These are phyloP conservation scores for Pyrenochaeta sp. DNA, from an alignment of 2,329 filamentous ascomycete genomes.

Conservation along the genomic window DNA sequence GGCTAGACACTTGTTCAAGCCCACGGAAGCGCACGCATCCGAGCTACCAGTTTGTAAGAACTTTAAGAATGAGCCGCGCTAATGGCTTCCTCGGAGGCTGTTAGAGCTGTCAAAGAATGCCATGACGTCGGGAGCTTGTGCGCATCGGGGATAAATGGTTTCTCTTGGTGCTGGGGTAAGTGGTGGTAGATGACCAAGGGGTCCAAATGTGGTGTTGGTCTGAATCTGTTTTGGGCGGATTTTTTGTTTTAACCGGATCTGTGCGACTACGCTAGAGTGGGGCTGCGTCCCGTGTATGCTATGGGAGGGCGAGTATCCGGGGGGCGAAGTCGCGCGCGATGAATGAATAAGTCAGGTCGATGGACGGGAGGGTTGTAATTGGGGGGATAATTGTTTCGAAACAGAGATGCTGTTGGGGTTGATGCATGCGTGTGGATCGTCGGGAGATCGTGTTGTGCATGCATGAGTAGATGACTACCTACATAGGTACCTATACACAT, in stretches of 20 bases:
- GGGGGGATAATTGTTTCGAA: neutral
- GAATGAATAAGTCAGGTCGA: neutral
- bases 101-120: too few species aligned
- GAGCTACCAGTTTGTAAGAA: neutral
- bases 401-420: too few species aligned
- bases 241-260: neutral
- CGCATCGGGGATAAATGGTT: neutral
- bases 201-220: neutral
- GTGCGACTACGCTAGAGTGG: neutral
- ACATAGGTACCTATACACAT: too few species aligned
- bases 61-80: too few species aligned
- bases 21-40: too few species aligned
- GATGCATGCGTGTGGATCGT: too few species aligned
- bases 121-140: constrained; percentile 13
- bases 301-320: constrained; percentile 3
- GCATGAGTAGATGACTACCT: too few species aligned
- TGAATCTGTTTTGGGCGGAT: neutral
- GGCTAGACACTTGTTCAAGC: too few species aligned
- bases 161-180: constrained; percentile 6
- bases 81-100: too few species aligned
- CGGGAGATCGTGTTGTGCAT: too few species aligned
- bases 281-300: neutral
- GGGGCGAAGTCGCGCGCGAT: neutral
- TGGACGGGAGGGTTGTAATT: neutral
- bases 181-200: too few species aligned